Conservation (phyloP, 108 stramenopile genomes). For the Asterionellopsis glacialis region DNA sequence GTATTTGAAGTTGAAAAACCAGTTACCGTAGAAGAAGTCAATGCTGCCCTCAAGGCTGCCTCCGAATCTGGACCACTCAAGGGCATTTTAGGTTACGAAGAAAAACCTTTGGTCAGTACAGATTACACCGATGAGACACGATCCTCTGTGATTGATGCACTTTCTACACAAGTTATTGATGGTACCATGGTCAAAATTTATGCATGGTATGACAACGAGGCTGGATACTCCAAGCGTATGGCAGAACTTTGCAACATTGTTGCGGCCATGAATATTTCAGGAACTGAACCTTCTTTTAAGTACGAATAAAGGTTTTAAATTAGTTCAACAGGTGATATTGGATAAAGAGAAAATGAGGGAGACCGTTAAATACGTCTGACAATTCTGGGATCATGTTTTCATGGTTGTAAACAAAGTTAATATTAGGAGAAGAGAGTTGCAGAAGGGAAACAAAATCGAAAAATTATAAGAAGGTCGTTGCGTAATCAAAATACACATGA, state of each 20-base stretch:
- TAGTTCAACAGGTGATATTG: too few species aligned
- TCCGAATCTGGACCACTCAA: constrained; percentile 73
- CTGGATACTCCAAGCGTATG: constrained; percentile 92
- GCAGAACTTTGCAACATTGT: constrained; percentile 79
- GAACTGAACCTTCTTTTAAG: constrained; percentile 54
- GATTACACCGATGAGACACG: constrained; percentile 91
- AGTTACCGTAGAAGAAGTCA: constrained; percentile 81
- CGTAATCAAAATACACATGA: too few species aligned
- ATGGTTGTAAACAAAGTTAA: too few species aligned
- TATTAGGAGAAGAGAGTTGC: too few species aligned
- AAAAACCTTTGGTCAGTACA: constrained; percentile 79
- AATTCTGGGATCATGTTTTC: too few species aligned
- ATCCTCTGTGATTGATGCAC: constrained; percentile 83
- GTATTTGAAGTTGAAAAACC: constrained; percentile 77
- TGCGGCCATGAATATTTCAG: constrained; percentile 67
- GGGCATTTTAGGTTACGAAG: constrained; percentile 87
- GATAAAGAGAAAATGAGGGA: too few species aligned
- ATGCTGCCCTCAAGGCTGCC: constrained; percentile 77
- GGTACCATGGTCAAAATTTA: constrained; percentile 90
- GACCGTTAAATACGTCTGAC: too few species aligned
- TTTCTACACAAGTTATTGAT: constrained; percentile 91
- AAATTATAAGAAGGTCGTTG: too few species aligned
- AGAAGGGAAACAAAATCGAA: too few species aligned
- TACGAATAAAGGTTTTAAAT: constrained; percentile 64
- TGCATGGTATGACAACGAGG: constrained; percentile 93